phyloP scores from a whole-genome alignment of 305 asterid genomes.

The Fraxinus xanthoxyloides region DNA sequence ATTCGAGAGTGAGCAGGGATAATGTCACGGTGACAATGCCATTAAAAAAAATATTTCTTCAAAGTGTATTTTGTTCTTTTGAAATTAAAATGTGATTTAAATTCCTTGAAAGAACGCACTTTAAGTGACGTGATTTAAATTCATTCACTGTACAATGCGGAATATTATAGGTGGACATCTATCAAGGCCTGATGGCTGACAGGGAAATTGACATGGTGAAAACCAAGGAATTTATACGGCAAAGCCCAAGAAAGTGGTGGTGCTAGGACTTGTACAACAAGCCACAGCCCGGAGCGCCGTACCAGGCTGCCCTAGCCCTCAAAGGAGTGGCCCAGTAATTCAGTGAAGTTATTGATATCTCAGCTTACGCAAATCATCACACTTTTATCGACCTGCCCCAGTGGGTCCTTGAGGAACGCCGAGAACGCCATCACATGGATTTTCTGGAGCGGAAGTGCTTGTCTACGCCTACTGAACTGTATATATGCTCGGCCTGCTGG shows the following conservation, averaged over 20 bases:
- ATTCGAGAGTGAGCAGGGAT: no score
- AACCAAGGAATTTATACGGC: conserved; percentile 56
- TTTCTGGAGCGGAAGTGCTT: conserved; percentile 60
- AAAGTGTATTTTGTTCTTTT: no score
- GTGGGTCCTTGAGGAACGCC: conserved; percentile 82
- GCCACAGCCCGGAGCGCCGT: conserved; percentile 92
- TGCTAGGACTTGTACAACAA: conserved; percentile 93
- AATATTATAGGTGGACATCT: conserved; percentile 24
- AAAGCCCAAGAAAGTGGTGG: conserved; percentile 69
- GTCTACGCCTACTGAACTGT: conserved; percentile 38
- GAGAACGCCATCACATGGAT: conserved; percentile 53
- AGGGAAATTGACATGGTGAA: conserved; percentile 78
- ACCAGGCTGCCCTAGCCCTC: conserved; percentile 69
- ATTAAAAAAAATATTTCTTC: no score
- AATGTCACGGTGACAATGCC: no score
- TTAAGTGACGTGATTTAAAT: neutral
- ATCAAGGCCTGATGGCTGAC: conserved; percentile 41
- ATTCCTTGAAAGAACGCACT: neutral
- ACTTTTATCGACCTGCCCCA: conserved; percentile 82
- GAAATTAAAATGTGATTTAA: no score
- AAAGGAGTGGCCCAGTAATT: conserved; percentile 62
- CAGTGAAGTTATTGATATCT: conserved; percentile 69
- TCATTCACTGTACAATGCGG: neutral
- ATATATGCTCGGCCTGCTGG: conserved; percentile 79
- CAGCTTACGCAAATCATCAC: conserved; percentile 91